Base-by-base conservation (phyloP, 257 asterid species). In the Echites panduratus region DNA sequence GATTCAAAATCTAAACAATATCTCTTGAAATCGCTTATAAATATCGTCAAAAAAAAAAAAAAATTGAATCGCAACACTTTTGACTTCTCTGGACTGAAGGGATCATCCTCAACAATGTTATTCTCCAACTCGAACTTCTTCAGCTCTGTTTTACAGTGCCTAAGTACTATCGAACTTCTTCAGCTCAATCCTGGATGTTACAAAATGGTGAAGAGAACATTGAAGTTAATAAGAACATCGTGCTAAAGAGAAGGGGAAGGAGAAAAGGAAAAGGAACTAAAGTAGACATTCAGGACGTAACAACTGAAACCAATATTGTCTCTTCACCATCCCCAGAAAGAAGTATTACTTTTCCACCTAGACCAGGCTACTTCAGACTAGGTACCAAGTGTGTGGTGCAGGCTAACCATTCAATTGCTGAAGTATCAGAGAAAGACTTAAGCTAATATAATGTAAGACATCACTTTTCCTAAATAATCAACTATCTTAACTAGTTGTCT, bases 391-490 rank as follows among this genome's bases (percentile, higher is more conserved):
- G 86, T 74, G 67, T 79, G 32, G 84, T 79, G 35, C 79, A 82
- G 72, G 84, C 83, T 2, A 87, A 85, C 77, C 86, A 85, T 68
- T 87, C 85, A 67, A 73, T 85, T 38, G 83, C 86, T 72, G 79
- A 85, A 63, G 71, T 85, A 48, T 87, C 89, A 12, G 86, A 81
- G 20, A 79, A 77, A 72, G 83, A 79, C 80, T 74, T 87, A 47
- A 82, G 88, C 73, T 86, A 85, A 24, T 87, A 87, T 79, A 84
- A 76, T 59, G 89, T 87, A 78, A 80, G 84, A 20, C 58, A 17
- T 66, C 64, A 65, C 35, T 67, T 20, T 44, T 76, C 48, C 10
- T 68, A 19, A 11, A 64, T 11, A 49, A n/a, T 35, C 13, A 43
- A 19, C 12, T 7, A 24, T 62, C 8, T 22, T 45, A 17, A 1